These are phyloP conservation scores for Colletotrichum nymphaeae DNA, from an alignment of 2,329 filamentous ascomycete genomes.

Conservation along the genomic window DNA sequence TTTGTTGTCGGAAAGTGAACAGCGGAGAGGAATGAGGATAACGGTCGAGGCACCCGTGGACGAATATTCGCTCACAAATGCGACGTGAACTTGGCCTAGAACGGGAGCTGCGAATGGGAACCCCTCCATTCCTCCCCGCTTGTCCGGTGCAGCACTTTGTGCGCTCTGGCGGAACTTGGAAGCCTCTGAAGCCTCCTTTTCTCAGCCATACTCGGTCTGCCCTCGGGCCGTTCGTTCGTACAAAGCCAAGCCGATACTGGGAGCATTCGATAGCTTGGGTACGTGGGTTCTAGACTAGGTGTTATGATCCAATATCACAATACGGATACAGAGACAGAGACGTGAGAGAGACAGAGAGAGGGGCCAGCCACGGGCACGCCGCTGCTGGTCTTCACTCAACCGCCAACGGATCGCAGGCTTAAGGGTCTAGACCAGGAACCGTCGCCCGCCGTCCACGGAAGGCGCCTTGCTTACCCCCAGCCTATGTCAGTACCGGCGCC, in stretches of 20 bases:
- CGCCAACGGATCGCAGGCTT: neutral
- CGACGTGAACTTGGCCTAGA: neutral
- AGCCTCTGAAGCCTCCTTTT: neutral
- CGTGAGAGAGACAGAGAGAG: neutral
- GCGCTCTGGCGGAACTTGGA: neutral
- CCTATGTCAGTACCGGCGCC: conserved; percentile 11
- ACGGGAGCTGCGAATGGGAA: neutral
- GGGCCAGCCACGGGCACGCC: neutral
- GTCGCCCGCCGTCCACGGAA: conserved; percentile 7
- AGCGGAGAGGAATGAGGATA: neutral
- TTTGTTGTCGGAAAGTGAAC: neutral
- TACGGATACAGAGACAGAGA: neutral
- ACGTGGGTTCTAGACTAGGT: neutral
- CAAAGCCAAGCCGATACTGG: neutral
- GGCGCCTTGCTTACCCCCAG: conserved; percentile 8
- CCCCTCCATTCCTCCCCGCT: neutral
- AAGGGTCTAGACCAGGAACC: conserved; percentile 7
- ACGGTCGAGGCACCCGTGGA: neutral
- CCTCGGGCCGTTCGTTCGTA: neutral
- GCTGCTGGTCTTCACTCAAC: conserved; percentile 9
- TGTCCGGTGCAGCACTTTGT: neutral
- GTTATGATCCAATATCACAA: neutral
- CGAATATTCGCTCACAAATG: neutral
- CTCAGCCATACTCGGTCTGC: neutral
- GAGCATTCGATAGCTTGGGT: neutral